Base-by-base conservation (phyloP, 345 rosid genomes). In the Heritiera fomes region DNA sequence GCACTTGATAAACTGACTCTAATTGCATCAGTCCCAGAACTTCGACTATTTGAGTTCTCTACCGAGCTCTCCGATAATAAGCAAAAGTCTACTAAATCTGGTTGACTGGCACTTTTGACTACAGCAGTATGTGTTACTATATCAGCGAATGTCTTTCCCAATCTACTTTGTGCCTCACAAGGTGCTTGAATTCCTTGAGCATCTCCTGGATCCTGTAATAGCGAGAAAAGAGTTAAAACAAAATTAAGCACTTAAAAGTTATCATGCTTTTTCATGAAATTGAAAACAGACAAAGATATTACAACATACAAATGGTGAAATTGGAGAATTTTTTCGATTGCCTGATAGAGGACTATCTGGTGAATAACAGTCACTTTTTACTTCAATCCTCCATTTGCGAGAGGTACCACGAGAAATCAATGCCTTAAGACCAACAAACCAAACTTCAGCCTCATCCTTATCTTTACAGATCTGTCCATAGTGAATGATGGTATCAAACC, bases 361-460 rank as follows among this genome's bases (percentile, higher is more conserved):
- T 62, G 91, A 73, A 73, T 84, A 47, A 73, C 76, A 81, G 72
- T 87, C 91, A 77, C 85, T 85, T 82, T 76, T 85, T 46, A 84
- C 77, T 43, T 85, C 91, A 70, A 64, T 84, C 84, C 83, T 88
- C 92, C 94, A 90, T 83, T 86, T 91, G 45, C 82, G 80, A 53
- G 68, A 62, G 79, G 81, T 84, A 71, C 83, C 84, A 34, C 82
- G 85, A 70, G 88, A 77, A 61, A 87, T 89, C 82, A 93, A 77
- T 64, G 93, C 91, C 84, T 93, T 91, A 60, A 95, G 89, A 81
- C 95, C 97, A 74, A 84, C 90, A 79, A 95, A 90, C 98, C 98
- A 91, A 80, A 95, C 89, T 83, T 95, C 98, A 76, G 98, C 98
- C 89, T 95, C 98, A 76, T 93, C 98, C 86, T 91, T 95, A 89